Percentiles rank a stretch among this genome's conserved stretches.
Conservation (phyloP, 805 yeast genomes). For the Yarrowia sp. region DNA sequence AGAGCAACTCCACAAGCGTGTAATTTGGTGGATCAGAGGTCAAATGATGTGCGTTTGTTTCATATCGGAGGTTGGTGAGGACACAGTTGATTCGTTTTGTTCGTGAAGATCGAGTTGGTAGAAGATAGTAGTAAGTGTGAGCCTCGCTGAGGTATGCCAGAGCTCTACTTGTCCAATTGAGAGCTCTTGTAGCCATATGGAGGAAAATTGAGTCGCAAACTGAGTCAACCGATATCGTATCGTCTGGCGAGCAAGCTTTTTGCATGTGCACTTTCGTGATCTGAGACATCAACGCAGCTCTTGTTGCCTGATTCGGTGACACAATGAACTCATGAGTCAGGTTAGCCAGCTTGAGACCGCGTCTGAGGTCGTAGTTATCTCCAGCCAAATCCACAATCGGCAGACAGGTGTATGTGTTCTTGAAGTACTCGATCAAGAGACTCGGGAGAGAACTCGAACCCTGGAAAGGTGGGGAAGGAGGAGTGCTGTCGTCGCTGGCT, state of each 20-base stretch:
- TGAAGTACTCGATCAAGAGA: neutral
- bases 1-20: neutral
- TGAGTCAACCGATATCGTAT: neutral
- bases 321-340: conserved; percentile 9
- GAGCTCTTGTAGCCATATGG: conserved; percentile 12
- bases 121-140: neutral
- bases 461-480: no score
- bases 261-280: conserved; percentile 10
- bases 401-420: neutral
- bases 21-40: conserved; percentile 11
- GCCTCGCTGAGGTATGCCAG: conserved; percentile 22
- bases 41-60: neutral
- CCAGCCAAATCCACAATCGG: neutral
- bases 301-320: neutral
- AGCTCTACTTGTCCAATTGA: conserved; percentile 1
- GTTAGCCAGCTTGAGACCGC: conserved; percentile 4
- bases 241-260: neutral
- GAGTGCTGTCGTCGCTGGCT: no score
- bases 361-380: neutral
- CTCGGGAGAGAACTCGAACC: no score
- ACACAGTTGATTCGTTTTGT: conserved; percentile 9
- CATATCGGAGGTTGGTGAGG: conserved; percentile 8
- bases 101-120: conserved; percentile 3
- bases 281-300: conserved; percentile 10
- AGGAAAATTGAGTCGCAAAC: conserved; percentile 13